Evolutionary conservation across 495 filamentous ascomycete genomes (phyloP).

Genomic region (Talaromyces stipitatus): DNA sequence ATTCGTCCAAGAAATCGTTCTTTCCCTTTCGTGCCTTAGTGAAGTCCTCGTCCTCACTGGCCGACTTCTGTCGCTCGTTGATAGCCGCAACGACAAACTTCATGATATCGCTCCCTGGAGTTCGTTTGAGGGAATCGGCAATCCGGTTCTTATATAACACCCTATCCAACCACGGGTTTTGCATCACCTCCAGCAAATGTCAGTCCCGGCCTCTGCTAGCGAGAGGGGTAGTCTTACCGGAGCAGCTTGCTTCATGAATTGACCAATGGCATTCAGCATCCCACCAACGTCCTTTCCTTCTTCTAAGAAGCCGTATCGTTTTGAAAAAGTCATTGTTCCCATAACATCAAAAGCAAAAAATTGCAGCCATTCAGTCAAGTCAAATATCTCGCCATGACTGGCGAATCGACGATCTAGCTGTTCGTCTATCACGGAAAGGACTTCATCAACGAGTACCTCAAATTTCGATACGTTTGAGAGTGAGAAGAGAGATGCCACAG

Average conservation of each 20-base stretch:
- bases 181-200: slow-evolving; percentile 15
- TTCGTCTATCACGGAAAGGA: slow-evolving; percentile 14
- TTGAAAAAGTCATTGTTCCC: slow-evolving; percentile 27
- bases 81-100: slow-evolving; percentile 6
- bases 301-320: slow-evolving; percentile 34
- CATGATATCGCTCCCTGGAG: slow-evolving; percentile 2
- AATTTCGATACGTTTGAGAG: slow-evolving; percentile 20
- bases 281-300: slow-evolving; percentile 28
- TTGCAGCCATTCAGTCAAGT: slow-evolving; percentile 35
- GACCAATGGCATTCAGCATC: slow-evolving; percentile 23
- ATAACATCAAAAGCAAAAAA: slow-evolving; percentile 41
- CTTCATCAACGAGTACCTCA: slow-evolving; percentile 20
- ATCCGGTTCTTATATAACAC: slow-evolving; percentile 18
- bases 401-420: slow-evolving; percentile 28
- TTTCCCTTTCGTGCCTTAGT: neutral
- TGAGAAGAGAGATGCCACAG: slow-evolving; percentile 27
- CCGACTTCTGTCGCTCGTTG: neutral
- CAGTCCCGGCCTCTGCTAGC: neutral
- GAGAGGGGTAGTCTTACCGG: slow-evolving; percentile 8
- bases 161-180: slow-evolving; percentile 32
- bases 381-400: neutral
- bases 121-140: slow-evolving; percentile 1
- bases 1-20: slow-evolving; percentile 17
- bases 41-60: neutral
- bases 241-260: slow-evolving; percentile 17